Conservation (phyloP, 2,329 filamentous ascomycete species). For the Berkeleyomyces basicola region DNA sequence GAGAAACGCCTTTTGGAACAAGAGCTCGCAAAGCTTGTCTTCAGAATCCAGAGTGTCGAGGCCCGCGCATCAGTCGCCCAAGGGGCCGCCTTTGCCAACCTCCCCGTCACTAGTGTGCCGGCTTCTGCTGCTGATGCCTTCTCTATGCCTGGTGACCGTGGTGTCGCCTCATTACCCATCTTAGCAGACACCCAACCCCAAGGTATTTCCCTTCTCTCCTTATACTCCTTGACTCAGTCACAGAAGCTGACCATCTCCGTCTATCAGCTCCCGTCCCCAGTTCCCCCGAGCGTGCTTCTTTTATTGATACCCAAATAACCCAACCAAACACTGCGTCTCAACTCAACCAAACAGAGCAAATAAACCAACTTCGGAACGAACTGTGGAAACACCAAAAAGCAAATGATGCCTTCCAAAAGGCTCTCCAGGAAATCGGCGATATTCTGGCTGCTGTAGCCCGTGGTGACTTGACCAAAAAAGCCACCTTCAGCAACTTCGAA, state of each 20-base stretch:
- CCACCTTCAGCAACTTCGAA: constrained; percentile 85
- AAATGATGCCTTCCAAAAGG: constrained; percentile 97
- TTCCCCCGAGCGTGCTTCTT: constrained; percentile 66
- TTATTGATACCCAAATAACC: constrained; percentile 70
- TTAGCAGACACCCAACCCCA: constrained; percentile 26
- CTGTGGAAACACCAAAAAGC: constrained; percentile 95
- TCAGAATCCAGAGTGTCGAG: constrained; percentile 70
- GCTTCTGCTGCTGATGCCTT: constrained; percentile 55
- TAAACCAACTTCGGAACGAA: constrained; percentile 73
- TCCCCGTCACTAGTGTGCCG: constrained; percentile 60
- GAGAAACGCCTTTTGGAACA: constrained; percentile 67
- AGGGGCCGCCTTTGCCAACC: background rate
- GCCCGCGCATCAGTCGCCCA: constrained; percentile 47
- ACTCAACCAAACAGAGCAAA: constrained; percentile 74
- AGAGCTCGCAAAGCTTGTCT: constrained; percentile 63
- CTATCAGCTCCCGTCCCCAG: constrained; percentile 76
- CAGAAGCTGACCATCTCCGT: constrained; percentile 69
- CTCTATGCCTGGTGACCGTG: constrained; percentile 35
- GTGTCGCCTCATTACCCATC: constrained; percentile 25
- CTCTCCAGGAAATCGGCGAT: constrained; percentile 85
- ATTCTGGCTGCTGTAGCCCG: constrained; percentile 93
- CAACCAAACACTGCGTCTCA: constrained; percentile 66
- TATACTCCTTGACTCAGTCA: constrained; percentile 35
- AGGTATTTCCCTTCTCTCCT: constrained; percentile 18
- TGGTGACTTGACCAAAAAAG: constrained; percentile 91